phyloP scores from a whole-genome alignment of 768 basidiomycete genomes.

The Glaciozyma antarctica region DNA sequence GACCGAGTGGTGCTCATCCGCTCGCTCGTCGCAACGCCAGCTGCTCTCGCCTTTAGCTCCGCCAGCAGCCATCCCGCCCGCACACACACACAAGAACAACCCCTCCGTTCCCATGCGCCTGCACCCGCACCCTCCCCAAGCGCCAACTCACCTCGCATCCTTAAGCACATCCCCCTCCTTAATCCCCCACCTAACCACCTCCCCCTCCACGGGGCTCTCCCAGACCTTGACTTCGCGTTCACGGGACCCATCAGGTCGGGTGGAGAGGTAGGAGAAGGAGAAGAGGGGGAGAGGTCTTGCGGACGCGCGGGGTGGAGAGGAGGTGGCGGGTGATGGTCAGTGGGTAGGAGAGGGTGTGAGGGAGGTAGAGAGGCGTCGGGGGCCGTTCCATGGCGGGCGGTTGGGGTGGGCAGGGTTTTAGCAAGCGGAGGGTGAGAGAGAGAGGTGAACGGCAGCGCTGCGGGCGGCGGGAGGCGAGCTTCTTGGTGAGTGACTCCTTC shows the following conservation, averaged over 20 bases:
- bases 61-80: background rate
- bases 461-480: too few relatives aligned
- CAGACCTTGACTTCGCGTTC: slow-evolving; percentile 67
- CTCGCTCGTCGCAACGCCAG: background rate
- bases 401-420: too few relatives aligned
- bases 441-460: too few relatives aligned
- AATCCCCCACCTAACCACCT: slow-evolving; percentile 62
- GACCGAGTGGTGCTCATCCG: too few relatives aligned
- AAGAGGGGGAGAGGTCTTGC: slow-evolving; percentile 69
- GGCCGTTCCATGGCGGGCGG: background rate
- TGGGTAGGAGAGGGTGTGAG: slow-evolving; percentile 72
- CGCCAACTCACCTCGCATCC: slow-evolving; percentile 21
- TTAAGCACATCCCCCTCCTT: slow-evolving; percentile 27
- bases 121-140: background rate
- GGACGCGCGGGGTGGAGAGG: slow-evolving; percentile 44
- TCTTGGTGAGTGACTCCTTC: too few relatives aligned
- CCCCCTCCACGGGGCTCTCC: slow-evolving; percentile 79
- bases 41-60: background rate
- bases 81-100: background rate
- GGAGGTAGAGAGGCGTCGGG: slow-evolving; percentile 62
- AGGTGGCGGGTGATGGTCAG: slow-evolving; percentile 66
- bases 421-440: too few relatives aligned
- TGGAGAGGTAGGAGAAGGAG: slow-evolving; percentile 52
- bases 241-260: slow-evolving; percentile 22
- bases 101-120: too few relatives aligned